phyloP scores from a whole-genome alignment of 177 flowering plant species.

The Vitis hybrid region DNA sequence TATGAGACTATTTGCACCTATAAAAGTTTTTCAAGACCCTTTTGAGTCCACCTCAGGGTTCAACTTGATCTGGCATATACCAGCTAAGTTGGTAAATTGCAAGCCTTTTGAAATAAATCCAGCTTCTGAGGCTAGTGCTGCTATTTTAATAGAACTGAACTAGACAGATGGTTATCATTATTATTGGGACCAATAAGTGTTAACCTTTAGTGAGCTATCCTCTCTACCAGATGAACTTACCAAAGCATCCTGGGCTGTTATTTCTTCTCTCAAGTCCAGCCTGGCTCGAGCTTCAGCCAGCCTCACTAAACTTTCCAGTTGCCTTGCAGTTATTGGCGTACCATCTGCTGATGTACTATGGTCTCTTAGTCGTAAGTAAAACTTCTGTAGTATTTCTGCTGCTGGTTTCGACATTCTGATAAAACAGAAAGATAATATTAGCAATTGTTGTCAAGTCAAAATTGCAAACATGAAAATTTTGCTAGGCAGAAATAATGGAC shows the following conservation, averaged over 20 bases:
- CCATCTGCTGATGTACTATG: constrained; percentile 85
- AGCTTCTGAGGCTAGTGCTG: too few relatives aligned
- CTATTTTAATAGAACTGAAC: too few relatives aligned
- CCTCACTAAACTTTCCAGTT: constrained; percentile 93
- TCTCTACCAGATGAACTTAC: constrained; percentile 37
- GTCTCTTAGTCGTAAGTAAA: constrained; percentile 78
- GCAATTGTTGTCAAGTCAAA: neutral
- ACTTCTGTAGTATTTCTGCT: constrained; percentile 89
- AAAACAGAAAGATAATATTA: constrained; percentile 9
- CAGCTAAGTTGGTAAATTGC: too few relatives aligned
- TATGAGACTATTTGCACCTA: too few relatives aligned
- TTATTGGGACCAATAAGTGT: too few relatives aligned
- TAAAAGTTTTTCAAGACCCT: too few relatives aligned
- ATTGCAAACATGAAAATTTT: neutral
- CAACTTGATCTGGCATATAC: too few relatives aligned
- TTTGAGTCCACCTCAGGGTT: too few relatives aligned
- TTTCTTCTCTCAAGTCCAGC: constrained; percentile 90
- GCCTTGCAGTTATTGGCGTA: constrained; percentile 98
- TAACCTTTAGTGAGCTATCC: too few relatives aligned
- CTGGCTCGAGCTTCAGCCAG: constrained; percentile 96
- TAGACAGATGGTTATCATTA: too few relatives aligned
- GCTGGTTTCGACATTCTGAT: constrained; percentile 89
- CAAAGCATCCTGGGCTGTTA: constrained; percentile 89
- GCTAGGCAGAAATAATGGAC: constrained; percentile 4
- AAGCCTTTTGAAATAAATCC: too few relatives aligned